Conservation (phyloP, 108 stramenopile species). For the Cylindrotheca fusiformis region DNA sequence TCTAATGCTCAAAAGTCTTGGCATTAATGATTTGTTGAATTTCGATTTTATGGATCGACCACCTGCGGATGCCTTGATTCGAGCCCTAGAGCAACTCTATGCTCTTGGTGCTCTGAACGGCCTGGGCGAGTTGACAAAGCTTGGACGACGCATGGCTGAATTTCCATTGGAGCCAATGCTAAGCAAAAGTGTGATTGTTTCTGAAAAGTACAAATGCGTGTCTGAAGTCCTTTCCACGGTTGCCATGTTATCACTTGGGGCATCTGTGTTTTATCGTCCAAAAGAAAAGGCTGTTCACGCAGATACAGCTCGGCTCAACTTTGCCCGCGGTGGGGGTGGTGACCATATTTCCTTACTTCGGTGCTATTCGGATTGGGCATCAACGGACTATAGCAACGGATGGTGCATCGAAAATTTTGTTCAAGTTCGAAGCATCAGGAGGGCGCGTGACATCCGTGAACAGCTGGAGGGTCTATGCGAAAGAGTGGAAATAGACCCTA, state of each 20-base stretch:
- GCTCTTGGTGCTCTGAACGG: constrained; percentile 99
- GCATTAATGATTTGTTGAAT: constrained; percentile 96
- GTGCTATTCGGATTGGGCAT: constrained; percentile 94
- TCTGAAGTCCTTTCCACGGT: constrained; percentile 92
- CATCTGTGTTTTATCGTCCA: constrained; percentile 94
- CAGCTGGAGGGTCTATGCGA: constrained; percentile 98
- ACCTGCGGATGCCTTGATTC: constrained; percentile 94
- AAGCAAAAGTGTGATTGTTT: constrained; percentile 91
- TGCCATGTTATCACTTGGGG: constrained; percentile 94
- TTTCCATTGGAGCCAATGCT: constrained; percentile 99
- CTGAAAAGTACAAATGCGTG: constrained; percentile 93
- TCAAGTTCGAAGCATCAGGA: constrained; percentile 90
- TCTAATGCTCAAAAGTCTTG: constrained; percentile 96
- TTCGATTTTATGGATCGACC: constrained; percentile 99
- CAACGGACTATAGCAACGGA: constrained; percentile 87
- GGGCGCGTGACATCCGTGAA: constrained; percentile 96
- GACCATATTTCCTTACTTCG: constrained; percentile 92
- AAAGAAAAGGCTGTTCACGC: constrained; percentile 98
- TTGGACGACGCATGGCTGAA: constrained; percentile 98
- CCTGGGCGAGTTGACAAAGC: constrained; percentile 96
- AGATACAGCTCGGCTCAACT: constrained; percentile 95
- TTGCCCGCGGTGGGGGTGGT: constrained; percentile 96
- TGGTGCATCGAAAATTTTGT: constrained; percentile 99
- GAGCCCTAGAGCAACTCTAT: constrained; percentile 96
- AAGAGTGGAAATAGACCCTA: constrained; percentile 93